Percentiles rank a stretch among this genome's conserved stretches.
These are phyloP conservation scores for Aureobasidium lini DNA, from an alignment of 2,329 filamentous ascomycete genomes.

Conservation along the genomic window DNA sequence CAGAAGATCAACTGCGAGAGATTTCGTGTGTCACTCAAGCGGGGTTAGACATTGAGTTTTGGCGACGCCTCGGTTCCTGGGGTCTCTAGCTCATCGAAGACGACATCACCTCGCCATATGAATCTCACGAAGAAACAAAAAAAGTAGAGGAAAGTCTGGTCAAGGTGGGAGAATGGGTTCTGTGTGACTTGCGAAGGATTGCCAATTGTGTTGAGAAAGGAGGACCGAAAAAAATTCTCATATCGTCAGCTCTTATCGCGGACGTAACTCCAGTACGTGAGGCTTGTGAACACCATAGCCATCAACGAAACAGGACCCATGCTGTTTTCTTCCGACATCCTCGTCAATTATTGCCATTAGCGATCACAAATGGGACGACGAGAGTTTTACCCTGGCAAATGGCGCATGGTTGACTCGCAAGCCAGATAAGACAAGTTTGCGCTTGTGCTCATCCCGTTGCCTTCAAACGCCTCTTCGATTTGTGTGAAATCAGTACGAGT, in stretches of 20 bases:
- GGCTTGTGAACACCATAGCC: background rate
- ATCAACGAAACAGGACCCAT: background rate
- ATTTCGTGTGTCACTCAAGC: constrained; percentile 8
- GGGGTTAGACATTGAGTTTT: constrained; percentile 1
- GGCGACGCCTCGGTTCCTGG: background rate
- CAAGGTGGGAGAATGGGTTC: background rate
- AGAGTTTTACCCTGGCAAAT: background rate
- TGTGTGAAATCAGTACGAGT: background rate
- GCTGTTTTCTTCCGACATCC: background rate
- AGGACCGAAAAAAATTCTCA: background rate
- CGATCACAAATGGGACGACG: background rate
- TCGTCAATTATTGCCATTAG: constrained; percentile 7
- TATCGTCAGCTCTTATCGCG: background rate
- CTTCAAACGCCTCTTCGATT: background rate
- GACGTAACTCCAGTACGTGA: background rate
- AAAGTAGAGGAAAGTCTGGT: background rate
- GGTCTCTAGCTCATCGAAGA: background rate
- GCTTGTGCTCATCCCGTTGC: background rate
- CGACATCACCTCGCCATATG: background rate
- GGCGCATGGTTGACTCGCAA: background rate
- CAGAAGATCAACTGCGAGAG: background rate
- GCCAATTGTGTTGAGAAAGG: background rate
- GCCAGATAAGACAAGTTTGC: background rate
- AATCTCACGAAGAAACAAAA: background rate
- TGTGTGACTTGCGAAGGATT: background rate